phyloP scores from a whole-genome alignment of 2,329 filamentous ascomycete genomes.

The Venturia aucupariae region DNA sequence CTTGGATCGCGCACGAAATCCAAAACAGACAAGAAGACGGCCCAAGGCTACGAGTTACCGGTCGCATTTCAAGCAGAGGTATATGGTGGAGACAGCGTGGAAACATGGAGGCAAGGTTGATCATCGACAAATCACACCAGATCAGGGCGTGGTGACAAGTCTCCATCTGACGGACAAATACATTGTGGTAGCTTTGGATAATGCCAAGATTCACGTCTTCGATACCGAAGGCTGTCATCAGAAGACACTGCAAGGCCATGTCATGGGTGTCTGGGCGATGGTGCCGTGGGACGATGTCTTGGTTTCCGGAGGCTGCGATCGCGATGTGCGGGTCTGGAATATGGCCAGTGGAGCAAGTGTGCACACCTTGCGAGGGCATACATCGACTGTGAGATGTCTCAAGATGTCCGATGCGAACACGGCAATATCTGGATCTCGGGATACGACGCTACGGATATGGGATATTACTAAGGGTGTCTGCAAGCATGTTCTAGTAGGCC shows the following conservation, averaged over 20 bases:
- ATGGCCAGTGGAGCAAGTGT: constrained; percentile 71
- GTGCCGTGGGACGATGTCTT: constrained; percentile 93
- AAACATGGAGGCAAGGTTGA: constrained; percentile 79
- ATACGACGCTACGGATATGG: constrained; percentile 92
- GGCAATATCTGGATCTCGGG: constrained; percentile 90
- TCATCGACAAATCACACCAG: constrained; percentile 82
- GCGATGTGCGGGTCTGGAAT: constrained; percentile 95
- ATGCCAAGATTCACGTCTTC: constrained; percentile 97
- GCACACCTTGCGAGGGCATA: constrained; percentile 85
- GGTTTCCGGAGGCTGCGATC: constrained; percentile 91
- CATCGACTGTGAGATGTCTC: constrained; percentile 88
- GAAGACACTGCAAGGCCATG: constrained; percentile 84
- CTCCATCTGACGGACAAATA: constrained; percentile 90
- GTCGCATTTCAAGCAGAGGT: constrained; percentile 94
- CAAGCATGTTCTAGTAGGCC: constrained; percentile 83
- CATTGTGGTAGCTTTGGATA: constrained; percentile 94
- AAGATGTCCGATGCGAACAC: constrained; percentile 96
- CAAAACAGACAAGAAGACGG: constrained; percentile 31
- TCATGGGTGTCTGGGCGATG: constrained; percentile 99
- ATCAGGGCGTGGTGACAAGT: constrained; percentile 94
- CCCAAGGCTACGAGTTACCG: constrained; percentile 75
- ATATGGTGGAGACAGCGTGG: constrained; percentile 96
- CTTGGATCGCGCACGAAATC: constrained; percentile 43
- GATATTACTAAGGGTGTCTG: constrained; percentile 82
- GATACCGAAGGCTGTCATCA: constrained; percentile 82